These are phyloP conservation scores for Boletus vermiculosoides DNA, from an alignment of 768 basidiomycete species.

Conservation along the genomic window DNA sequence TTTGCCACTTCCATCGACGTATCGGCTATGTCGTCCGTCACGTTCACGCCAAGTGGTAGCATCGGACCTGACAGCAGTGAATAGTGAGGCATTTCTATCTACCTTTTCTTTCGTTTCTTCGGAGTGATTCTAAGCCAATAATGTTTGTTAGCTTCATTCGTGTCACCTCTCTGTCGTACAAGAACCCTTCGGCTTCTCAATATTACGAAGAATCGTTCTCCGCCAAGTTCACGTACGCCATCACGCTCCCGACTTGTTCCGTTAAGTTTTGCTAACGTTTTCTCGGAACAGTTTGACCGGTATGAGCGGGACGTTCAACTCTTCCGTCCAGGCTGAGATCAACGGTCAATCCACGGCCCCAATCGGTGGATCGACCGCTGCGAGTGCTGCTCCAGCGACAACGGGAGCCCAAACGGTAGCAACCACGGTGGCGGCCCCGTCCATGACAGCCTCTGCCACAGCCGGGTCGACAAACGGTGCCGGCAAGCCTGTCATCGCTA, in stretches of 20 bases:
- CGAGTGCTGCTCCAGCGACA: conserved; percentile 14
- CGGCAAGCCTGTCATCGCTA: conserved; percentile 24
- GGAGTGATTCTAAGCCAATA: not conserved
- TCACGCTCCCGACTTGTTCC: not conserved
- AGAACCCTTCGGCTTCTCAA: conserved; percentile 49
- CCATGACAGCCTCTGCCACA: not conserved
- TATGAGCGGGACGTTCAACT: conserved; percentile 73
- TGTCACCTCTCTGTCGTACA: conserved; percentile 56
- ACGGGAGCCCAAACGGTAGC: conserved; percentile 18
- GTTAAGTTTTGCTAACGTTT: not conserved
- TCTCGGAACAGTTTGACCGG: conserved; percentile 47
- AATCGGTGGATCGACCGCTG: conserved; percentile 40
- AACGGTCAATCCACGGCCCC: conserved; percentile 59
- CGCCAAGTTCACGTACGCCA: conserved; percentile 66
- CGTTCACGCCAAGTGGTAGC: conserved; percentile 49
- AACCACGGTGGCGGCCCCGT: not conserved
- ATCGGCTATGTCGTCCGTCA: conserved; percentile 41
- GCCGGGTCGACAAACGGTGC: conserved; percentile 15
- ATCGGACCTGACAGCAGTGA: conserved; percentile 54
- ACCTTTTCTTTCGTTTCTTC: no score
- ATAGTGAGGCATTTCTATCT: conserved; percentile 45
- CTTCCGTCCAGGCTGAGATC: conserved; percentile 54
- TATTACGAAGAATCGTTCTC: conserved; percentile 74
- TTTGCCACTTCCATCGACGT: conserved; percentile 53
- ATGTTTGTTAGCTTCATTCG: conserved; percentile 65